A percentile compares a stretch with the other conserved stretches of the same genome.
These are phyloP conservation scores for Byssochlamys sp. DNA, from an alignment of 2,329 filamentous ascomycete species.

Conservation along the genomic window DNA sequence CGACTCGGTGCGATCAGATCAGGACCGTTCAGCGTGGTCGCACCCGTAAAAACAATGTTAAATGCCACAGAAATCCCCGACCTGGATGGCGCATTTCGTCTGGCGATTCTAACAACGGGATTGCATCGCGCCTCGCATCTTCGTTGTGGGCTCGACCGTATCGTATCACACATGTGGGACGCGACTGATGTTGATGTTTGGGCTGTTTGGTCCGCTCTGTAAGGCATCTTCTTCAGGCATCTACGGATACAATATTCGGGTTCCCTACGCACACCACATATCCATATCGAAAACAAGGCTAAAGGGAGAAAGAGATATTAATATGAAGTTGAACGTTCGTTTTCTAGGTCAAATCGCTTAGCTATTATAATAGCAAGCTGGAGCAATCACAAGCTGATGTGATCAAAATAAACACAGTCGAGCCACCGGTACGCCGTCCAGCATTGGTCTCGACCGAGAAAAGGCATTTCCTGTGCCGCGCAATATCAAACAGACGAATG, in stretches of 20 bases:
- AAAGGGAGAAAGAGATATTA: not conserved
- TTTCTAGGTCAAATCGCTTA: not conserved
- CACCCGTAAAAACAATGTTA: conserved; percentile 1
- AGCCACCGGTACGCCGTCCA: conserved; percentile 14
- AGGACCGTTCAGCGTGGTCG: conserved; percentile 2
- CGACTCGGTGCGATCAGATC: not conserved
- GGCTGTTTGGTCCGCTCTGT: conserved; percentile 12
- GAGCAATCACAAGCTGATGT: not conserved
- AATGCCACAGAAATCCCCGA: not conserved
- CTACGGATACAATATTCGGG: not conserved
- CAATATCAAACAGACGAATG: conserved; percentile 11
- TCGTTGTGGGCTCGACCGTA: not conserved
- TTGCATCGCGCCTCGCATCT: not conserved
- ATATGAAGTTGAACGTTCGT: not conserved
- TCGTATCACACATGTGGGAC: conserved; percentile 6
- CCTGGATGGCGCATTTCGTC: conserved; percentile 3
- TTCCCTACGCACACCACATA: not conserved
- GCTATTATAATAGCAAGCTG: conserved; percentile 1
- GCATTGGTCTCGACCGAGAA: conserved; percentile 3
- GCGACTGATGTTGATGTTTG: conserved; percentile 14
- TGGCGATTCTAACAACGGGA: not conserved
- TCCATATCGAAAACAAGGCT: not conserved
- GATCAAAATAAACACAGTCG: not conserved
- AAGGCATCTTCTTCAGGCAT: not conserved
- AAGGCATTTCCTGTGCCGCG: conserved; percentile 6